Evolutionary conservation across 371 early-diverging fungal genomes (phyloP).

Genomic region (Apophysomyces variabilis): DNA sequence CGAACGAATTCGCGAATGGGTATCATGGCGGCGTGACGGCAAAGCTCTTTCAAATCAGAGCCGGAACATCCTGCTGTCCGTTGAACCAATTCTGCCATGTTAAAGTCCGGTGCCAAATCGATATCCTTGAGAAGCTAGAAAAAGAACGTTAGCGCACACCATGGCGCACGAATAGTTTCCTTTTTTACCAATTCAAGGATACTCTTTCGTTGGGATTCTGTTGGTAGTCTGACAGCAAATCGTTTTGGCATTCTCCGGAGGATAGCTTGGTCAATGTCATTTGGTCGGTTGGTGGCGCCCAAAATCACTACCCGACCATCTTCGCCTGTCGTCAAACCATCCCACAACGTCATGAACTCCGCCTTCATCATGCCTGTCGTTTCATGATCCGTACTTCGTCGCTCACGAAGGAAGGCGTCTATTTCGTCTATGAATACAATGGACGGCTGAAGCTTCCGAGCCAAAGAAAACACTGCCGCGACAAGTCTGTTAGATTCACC

Average conservation of each 20-base stretch:
- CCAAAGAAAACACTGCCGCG: constrained; percentile 90
- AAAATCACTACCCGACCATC: constrained; percentile 81
- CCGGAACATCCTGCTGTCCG: constrained; percentile 91
- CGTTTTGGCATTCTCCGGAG: constrained; percentile 97
- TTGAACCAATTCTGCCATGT: constrained; percentile 73
- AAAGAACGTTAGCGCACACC: background rate
- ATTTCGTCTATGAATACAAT: constrained; percentile 99
- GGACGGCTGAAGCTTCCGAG: constrained; percentile 91
- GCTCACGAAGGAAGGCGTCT: constrained; percentile 94
- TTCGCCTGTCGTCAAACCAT: constrained; percentile 88
- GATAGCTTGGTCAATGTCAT: constrained; percentile 96
- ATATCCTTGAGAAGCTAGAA: constrained; percentile 74
- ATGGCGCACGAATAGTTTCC: background rate
- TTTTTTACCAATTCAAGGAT: constrained; percentile 80
- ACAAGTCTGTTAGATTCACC: constrained; percentile 97
- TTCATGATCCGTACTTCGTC: constrained; percentile 92
- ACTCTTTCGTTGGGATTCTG: constrained; percentile 83
- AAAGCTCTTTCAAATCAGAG: constrained; percentile 95
- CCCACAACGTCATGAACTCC: constrained; percentile 98
- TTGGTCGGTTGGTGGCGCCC: constrained; percentile 97
- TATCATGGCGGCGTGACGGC: constrained; percentile 94
- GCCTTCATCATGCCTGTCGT: constrained; percentile 98
- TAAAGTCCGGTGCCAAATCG: constrained; percentile 71
- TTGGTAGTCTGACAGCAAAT: constrained; percentile 90
- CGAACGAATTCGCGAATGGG: constrained; percentile 92